These are phyloP conservation scores for Candida oleophila DNA, from an alignment of 805 yeast species.

Conservation along the genomic window DNA sequence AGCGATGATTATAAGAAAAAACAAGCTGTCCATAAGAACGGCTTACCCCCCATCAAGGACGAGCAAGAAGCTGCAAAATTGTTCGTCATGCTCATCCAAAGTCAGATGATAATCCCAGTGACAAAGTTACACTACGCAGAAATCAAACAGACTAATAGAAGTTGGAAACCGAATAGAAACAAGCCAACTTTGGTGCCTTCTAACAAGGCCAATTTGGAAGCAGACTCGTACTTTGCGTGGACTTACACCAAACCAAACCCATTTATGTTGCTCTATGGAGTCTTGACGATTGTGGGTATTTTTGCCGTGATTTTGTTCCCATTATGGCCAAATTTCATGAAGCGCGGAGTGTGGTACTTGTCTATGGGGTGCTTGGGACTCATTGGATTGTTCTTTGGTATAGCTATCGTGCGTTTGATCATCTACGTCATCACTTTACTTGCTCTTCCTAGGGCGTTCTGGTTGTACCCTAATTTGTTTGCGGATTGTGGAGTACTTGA, in stretches of 20 bases:
- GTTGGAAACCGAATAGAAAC: conserved; percentile 60
- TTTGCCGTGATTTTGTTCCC: conserved; percentile 78
- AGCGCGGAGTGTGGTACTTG: conserved; percentile 86
- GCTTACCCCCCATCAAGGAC: conserved; percentile 42
- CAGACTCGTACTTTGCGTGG: conserved; percentile 83
- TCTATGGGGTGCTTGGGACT: conserved; percentile 76
- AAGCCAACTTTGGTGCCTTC: conserved; percentile 59
- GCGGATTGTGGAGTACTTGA: conserved; percentile 94
- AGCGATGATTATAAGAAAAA: conserved; percentile 66
- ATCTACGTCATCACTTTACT: conserved; percentile 61
- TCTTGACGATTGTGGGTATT: conserved; percentile 62
- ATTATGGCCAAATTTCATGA: conserved; percentile 90
- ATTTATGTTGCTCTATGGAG: conserved; percentile 58
- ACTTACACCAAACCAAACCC: conserved; percentile 72
- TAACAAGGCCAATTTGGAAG: conserved; percentile 57
- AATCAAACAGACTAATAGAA: conserved; percentile 51
- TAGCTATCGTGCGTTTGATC: conserved; percentile 78
- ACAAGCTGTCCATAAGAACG: conserved; percentile 45
- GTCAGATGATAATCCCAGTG: conserved; percentile 74
- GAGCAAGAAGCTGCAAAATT: conserved; percentile 59
- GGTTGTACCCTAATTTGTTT: conserved; percentile 95
- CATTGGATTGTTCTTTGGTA: conserved; percentile 68
- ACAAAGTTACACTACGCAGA: conserved; percentile 69
- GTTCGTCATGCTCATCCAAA: conserved; percentile 67
- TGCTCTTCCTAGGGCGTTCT: conserved; percentile 69